Evolutionary conservation across 768 basidiomycete genomes (phyloP), one percentile per base, ranked within the genome.

Genomic region (Cystobasidium onofrii): DNA sequence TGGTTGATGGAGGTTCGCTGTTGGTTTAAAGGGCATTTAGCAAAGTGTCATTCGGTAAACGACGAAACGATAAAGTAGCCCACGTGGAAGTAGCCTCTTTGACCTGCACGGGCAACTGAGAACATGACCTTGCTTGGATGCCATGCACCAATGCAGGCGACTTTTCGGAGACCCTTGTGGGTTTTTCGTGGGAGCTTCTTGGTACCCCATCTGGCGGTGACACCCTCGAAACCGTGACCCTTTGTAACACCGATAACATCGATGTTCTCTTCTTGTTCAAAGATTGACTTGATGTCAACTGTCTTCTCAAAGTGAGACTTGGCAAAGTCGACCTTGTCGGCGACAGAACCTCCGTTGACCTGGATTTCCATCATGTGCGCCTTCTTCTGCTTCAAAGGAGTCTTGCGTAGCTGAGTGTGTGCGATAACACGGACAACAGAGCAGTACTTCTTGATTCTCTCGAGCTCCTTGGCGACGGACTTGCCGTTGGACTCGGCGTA

Each of bases 301-400:
- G 91, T 88, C 86, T 98, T 98, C 85, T 99, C 96, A 80, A 99
- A 98, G 81, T 98, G 85, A 54, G 87, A 88, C 76, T 91, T 88
- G 76, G 93, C 91, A 80, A 88, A 98, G 81, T 92, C 90, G 82
- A 99, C 93, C 86, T 99, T 99, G 87, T 99, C 94, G 34, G 93
- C 87, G 76, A 97, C 82, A 69, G 81, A 81, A 73, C 96, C 96
- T 83, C 96, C 96, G 84, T 99, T 98, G 80, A 99, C 88, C 84
- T 99, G 95, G 83, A 99, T 96, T 86, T 99, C 96, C 94, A 98
- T 97, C 63, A 99, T 86, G 84, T 99, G 96, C 27, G 96, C 96
- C 86, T 93, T 98, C 90, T 98, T 99, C 86, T 98, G 96, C 80
- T 85, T 86, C 80, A 99, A 89, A 80, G 93, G 92, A 43, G 96